These are phyloP conservation scores for Hypoxylon sp. DNA, from an alignment of 2,329 filamentous ascomycete species.

Conservation along the genomic window DNA sequence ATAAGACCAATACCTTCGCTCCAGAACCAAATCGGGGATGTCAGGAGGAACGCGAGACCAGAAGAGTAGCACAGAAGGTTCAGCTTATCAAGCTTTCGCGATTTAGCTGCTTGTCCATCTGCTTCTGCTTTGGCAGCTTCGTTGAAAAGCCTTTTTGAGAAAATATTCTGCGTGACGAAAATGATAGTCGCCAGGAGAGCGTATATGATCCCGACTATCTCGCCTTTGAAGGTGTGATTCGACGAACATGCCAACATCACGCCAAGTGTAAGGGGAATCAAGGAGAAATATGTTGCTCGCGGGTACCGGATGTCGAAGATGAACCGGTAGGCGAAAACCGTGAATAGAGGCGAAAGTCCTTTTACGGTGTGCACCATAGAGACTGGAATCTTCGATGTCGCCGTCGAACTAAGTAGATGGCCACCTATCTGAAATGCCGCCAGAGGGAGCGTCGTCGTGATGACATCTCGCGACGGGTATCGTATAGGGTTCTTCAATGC, in stretches of 20 bases:
- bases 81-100: slow-evolving; percentile 92
- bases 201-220: slow-evolving; percentile 89
- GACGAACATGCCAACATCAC: slow-evolving; percentile 97
- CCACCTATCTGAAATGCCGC: slow-evolving; percentile 94
- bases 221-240: slow-evolving; percentile 79
- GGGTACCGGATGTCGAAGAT: slow-evolving; percentile 92
- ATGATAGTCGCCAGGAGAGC: slow-evolving; percentile 91
- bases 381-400: slow-evolving; percentile 93
- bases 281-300: slow-evolving; percentile 84
- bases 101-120: slow-evolving; percentile 71
- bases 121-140: slow-evolving; percentile 88
- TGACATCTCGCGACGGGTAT: slow-evolving; percentile 81
- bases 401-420: slow-evolving; percentile 92
- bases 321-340: slow-evolving; percentile 90
- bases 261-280: slow-evolving; percentile 92
- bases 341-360: slow-evolving; percentile 94
- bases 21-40: slow-evolving; percentile 92
- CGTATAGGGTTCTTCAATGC: slow-evolving; percentile 88
- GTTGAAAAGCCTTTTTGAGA: slow-evolving; percentile 98
- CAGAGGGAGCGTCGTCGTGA: slow-evolving; percentile 88
- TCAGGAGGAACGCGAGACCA: slow-evolving; percentile 88
- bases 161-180: slow-evolving; percentile 98
- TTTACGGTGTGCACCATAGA: slow-evolving; percentile 99
- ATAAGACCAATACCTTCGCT: slow-evolving; percentile 85
- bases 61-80: slow-evolving; percentile 98